These are phyloP conservation scores for Elongisporangium anandrum DNA, from an alignment of 352 stramenopile genomes.

Conservation along the genomic window DNA sequence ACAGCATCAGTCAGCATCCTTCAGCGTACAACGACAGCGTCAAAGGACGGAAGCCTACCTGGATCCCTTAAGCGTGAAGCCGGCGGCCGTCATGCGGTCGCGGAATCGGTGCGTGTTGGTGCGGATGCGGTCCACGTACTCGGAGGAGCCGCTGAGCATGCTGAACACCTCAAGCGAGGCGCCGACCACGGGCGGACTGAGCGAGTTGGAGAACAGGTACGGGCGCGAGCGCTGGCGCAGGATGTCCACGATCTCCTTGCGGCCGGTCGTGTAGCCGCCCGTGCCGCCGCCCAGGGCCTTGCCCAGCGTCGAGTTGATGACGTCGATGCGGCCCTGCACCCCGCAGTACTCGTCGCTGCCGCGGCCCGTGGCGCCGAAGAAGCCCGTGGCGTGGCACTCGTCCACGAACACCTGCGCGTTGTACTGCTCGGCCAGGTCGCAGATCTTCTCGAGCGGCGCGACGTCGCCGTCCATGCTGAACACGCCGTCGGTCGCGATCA, in stretches of 20 bases:
- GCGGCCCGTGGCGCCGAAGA: conserved; percentile 90
- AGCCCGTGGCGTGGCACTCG: conserved; percentile 93
- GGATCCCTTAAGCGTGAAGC: conserved; percentile 88
- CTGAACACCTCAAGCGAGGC: conserved; percentile 93
- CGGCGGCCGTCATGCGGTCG: conserved; percentile 86
- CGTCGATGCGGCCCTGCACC: conserved; percentile 85
- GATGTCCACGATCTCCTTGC: conserved; percentile 90
- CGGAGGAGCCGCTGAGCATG: conserved; percentile 84
- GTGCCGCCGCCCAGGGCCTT: conserved; percentile 92
- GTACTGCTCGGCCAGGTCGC: conserved; percentile 89
- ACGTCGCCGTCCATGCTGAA: conserved; percentile 96
- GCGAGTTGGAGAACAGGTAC: conserved; percentile 94
- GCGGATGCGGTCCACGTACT: conserved; percentile 86
- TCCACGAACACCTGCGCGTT: conserved; percentile 92
- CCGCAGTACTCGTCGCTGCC: conserved; percentile 92
- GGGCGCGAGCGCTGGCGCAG: conserved; percentile 87
- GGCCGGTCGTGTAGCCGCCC: conserved; percentile 89
- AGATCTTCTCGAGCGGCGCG: conserved; percentile 88
- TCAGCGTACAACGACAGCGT: neutral
- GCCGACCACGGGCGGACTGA: conserved; percentile 90
- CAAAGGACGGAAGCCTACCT: conserved; percentile 22
- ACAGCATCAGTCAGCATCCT: neutral
- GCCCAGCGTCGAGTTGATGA: conserved; percentile 94
- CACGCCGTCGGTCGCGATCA: conserved; percentile 94
- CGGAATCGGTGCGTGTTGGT: conserved; percentile 91